Percentiles rank a stretch among this genome's conserved stretches.
Conservation (phyloP, 176 grass and related monocot genomes). For the Aegilops speltoides region DNA sequence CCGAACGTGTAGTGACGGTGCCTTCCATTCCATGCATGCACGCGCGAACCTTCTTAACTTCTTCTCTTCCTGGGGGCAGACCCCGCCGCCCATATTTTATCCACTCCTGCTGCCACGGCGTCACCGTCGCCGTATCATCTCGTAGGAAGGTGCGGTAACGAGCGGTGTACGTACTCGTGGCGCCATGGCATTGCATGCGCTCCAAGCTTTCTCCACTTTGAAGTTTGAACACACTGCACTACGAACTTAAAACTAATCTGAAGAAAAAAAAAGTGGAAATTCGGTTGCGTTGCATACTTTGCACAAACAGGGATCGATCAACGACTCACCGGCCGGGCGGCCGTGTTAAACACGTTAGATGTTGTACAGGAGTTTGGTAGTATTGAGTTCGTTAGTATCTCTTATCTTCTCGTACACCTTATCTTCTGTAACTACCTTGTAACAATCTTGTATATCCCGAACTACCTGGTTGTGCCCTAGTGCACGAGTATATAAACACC, state of each 20-base stretch:
- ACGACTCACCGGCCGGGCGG: too few species aligned
- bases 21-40: slow-evolving; percentile 26
- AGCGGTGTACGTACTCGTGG: background rate
- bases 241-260: background rate
- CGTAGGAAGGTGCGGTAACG: background rate
- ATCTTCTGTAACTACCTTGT: too few species aligned
- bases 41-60: slow-evolving; percentile 19
- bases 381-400: too few species aligned
- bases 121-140: background rate
- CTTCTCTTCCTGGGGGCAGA: background rate
- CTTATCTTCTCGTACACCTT: too few species aligned
- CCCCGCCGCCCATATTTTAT: background rate
- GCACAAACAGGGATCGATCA: background rate
- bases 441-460: too few species aligned
- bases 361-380: too few species aligned
- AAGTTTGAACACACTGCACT: background rate
- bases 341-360: too few species aligned
- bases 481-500: too few species aligned
- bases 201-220: background rate
- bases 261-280: background rate
- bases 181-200: background rate
- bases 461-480: too few species aligned
- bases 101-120: slow-evolving; percentile 20
- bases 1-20: slow-evolving; percentile 45
- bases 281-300: background rate